Evolutionary conservation across 495 filamentous ascomycete genomes (phyloP).

Genomic region (Penicillium ucsense): DNA sequence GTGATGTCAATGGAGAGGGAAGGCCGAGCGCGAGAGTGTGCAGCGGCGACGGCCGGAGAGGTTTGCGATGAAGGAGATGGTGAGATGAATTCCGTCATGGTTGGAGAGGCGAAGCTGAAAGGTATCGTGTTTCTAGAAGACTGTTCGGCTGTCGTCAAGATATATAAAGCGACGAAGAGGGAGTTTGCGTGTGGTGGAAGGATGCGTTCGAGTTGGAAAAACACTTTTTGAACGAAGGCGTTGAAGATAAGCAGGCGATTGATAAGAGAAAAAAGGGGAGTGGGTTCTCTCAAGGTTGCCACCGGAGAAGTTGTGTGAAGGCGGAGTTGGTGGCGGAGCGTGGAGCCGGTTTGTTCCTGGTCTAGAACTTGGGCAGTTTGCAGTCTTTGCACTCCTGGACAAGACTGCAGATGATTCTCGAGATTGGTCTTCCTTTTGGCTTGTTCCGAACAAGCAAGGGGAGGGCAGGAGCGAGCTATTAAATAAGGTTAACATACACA

Average conservation of each 20-base stretch:
- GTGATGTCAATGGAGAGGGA: constrained; percentile 75
- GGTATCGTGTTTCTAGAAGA: background rate
- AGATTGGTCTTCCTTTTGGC: no score
- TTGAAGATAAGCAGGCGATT: constrained; percentile 2
- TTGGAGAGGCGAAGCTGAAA: background rate
- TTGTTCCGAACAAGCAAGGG: no score
- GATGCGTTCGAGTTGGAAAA: background rate
- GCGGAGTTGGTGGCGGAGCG: no score
- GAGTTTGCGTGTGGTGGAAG: background rate
- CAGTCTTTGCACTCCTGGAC: background rate
- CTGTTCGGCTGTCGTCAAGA: background rate
- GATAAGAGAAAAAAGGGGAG: constrained; percentile 7
- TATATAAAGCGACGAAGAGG: no score
- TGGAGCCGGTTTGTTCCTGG: background rate
- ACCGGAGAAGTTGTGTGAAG: constrained; percentile 7
- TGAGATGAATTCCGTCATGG: constrained; percentile 19
- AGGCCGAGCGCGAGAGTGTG: constrained; percentile 29
- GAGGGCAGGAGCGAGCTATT: no score
- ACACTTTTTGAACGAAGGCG: background rate
- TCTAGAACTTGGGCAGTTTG: background rate
- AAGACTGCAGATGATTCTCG: no score
- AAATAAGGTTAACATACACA: no score
- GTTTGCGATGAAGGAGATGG: constrained; percentile 17
- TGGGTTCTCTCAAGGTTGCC: constrained; percentile 2
- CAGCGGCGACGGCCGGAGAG: constrained; percentile 24